Evolutionary conservation across 805 yeast genomes (phyloP), one percentile per base, ranked within the genome.

Genomic region (Cyberlindnera euphorbiiphila): DNA sequence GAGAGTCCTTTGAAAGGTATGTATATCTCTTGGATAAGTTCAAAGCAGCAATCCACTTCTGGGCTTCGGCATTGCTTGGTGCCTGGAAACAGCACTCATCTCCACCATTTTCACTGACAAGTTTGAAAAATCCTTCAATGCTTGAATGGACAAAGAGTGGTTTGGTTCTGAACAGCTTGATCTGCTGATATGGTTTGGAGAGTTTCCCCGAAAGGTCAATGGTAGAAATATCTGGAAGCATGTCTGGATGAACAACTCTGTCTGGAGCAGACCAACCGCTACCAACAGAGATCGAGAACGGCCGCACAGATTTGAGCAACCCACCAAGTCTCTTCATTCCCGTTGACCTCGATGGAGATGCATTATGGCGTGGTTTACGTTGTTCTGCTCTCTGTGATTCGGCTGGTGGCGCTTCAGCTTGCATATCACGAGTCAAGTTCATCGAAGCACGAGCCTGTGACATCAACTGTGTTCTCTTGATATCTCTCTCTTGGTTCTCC

Each of bases 61-160:
- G 76, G 39, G 82, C 74, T 21, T 85, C 95, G 1, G 53, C 43
- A 6, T 77, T 80, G 43, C 60, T 65, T 0, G 72, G 54, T 0
- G 91, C 81, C 58, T 91, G 96, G 51, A 89, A 70, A 26, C 76
- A 66, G 53, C 63, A 72, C 39, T 81, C 85, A 11, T 72, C 72
- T 11, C 72, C 72, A 39, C 67, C 68, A 18, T 35, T 40, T 22
- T 62, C 65, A 50, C 65, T 59, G 10, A 68, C 59, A 17, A 73
- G 46, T 41, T 68, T 69, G 54, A 72, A 70, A 25, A 68, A 54
- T 40, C 70, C 62, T 47, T 67, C 50, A 54, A 61, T 46, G 46
- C 65, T 68, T 22, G 61, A 51, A 34, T 57, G 62, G 4, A 60
- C 60, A 59, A 45, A 61, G 39, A 49, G 58, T 43, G 60, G 64